A percentile compares a stretch with the other conserved stretches of the same genome.
Evolutionary conservation across 202 grass and related monocot genomes (phyloP).

Genomic region (Carex arenaria): DNA sequence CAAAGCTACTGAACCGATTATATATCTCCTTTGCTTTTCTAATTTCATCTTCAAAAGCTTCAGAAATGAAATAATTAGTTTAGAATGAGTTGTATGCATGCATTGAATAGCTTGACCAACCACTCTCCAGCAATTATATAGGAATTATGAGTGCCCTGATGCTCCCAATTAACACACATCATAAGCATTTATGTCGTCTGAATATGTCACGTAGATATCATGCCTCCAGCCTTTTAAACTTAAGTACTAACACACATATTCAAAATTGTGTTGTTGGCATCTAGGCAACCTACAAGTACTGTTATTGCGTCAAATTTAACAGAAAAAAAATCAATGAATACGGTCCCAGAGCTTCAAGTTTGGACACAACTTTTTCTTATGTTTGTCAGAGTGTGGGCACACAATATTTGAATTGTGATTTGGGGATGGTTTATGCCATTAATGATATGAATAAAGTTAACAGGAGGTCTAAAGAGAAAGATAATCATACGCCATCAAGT

Average conservation of each 20-base stretch:
- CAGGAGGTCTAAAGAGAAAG: background rate
- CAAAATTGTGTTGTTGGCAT: background rate
- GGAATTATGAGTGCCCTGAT: background rate
- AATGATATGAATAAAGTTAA: background rate
- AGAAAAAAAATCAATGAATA: background rate
- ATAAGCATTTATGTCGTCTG: background rate
- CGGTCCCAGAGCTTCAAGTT: background rate
- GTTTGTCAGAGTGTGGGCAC: background rate
- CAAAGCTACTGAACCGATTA: background rate
- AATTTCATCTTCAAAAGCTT: background rate
- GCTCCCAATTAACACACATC: background rate
- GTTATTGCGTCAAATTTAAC: background rate
- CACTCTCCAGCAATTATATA: background rate
- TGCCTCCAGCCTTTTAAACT: background rate
- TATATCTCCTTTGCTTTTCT: background rate
- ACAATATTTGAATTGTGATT: background rate
- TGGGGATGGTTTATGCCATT: background rate
- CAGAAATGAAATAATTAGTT: background rate
- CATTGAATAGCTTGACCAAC: background rate
- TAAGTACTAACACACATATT: background rate
- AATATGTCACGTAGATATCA: constrained; percentile 1
- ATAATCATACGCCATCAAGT: constrained; percentile 28
- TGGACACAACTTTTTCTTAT: background rate
- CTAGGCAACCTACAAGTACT: background rate
- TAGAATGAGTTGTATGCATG: background rate